Conservation (phyloP, 768 basidiomycete species). For the Dentipellis sp. region DNA sequence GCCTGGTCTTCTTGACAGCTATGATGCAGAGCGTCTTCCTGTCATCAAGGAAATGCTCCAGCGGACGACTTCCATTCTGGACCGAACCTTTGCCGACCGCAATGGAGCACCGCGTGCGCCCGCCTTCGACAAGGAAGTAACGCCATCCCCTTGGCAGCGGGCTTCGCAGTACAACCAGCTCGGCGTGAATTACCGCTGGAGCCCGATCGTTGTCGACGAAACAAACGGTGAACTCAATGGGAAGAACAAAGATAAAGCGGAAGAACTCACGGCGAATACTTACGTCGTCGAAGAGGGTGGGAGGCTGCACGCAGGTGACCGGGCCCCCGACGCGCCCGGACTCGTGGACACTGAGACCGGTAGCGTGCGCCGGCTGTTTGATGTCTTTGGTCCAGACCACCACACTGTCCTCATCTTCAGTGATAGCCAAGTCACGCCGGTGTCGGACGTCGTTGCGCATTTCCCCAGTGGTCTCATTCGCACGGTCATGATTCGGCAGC, state of each 20-base stretch:
- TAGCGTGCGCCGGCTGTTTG: conserved; percentile 1
- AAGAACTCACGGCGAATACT: not conserved
- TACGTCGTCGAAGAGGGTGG: not conserved
- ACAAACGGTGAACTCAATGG: not conserved
- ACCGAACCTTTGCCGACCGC: not conserved
- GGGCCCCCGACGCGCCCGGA: conserved; percentile 12
- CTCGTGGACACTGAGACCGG: not conserved
- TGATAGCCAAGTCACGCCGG: not conserved
- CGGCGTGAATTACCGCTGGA: conserved; percentile 12
- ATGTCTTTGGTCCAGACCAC: conserved; percentile 7
- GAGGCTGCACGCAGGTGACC: conserved; percentile 7
- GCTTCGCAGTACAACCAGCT: not conserved
- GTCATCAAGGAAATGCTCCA: conserved; percentile 14
- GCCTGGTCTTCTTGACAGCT: conserved; percentile 9
- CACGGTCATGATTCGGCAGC: not conserved
- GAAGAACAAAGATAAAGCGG: not conserved
- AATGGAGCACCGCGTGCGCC: not conserved
- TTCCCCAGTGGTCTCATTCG: not conserved
- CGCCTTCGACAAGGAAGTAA: not conserved
- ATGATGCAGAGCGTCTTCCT: conserved; percentile 13
- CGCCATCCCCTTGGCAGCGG: not conserved
- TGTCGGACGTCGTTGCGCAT: too few species aligned
- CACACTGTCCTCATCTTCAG: conserved; percentile 11
- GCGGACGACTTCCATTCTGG: conserved; percentile 3
- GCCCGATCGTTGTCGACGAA: conserved; percentile 12